Base-by-base conservation (phyloP, 192 early-diverging fungal species). In the Coemansia sp. region DNA sequence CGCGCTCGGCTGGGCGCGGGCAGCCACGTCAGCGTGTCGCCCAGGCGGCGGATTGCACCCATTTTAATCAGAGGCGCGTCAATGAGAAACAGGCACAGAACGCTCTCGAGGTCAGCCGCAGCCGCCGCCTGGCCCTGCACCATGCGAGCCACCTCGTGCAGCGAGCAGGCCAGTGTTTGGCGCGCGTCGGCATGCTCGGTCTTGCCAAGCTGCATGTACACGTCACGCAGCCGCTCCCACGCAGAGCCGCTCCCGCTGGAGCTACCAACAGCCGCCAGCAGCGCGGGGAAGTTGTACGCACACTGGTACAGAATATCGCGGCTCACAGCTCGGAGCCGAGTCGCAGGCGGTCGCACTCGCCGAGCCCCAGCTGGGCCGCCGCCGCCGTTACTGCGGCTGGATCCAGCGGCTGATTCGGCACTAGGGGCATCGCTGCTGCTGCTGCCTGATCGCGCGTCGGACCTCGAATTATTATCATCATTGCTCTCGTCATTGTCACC, bases 31-130 rank as follows among this genome's bases (percentile, higher is more conserved):
- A 94, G 72, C 44, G 91, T 89, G 40, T 88, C 90, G 43, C 88
- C 87, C 39, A 92, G 72, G 67, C 90, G 85, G 52, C 85, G 85
- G 70, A 94, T 62, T 9, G 91, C 88, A 3, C 86, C 92, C 73
- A 90, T 88, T 63, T 91, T 90, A 62, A 94, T 88, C 44, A 92
- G 90, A 38, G 65, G 62, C 20, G 67, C 63, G 20, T 86, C 85
- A 31, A 83, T 80, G 38, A 86, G 55, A 46, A 86, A 86, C 68
- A 84, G 58, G 40, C 78, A 75, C 58, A 86, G 62, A 0, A 83
- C 72, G 64, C 72, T 76, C 61, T 86, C 85, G 55, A 80, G 74
- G 34, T 84, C 83, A 0, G 73, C 67, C 36, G 78, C 75, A 12
- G 71, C 63, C 49, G 70, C 44, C 13, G 71, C 33, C 0, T 39